Evolutionary conservation across 2,329 filamentous ascomycete genomes (phyloP).

Genomic region (Dactylellina drechsleri): DNA sequence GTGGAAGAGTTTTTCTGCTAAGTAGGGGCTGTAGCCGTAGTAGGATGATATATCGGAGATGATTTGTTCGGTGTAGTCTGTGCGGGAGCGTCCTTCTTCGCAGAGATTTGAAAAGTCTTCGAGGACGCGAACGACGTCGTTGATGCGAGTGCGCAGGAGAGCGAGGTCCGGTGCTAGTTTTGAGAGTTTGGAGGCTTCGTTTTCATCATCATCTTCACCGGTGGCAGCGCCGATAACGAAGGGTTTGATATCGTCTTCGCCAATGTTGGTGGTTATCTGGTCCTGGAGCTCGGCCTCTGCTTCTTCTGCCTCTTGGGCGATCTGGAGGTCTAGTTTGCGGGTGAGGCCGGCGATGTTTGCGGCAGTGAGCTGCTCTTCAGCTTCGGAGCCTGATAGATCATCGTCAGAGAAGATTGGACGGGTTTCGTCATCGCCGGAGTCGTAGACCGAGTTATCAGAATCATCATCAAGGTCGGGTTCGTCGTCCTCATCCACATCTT

Average conservation of each 20-base stretch:
- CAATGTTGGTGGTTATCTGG: constrained; percentile 84
- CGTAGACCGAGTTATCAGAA: constrained; percentile 70
- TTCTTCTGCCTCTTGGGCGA: constrained; percentile 80
- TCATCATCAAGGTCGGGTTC: constrained; percentile 63
- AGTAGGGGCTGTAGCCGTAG: constrained; percentile 92
- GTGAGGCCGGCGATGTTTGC: constrained; percentile 96
- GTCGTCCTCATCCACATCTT: constrained; percentile 65
- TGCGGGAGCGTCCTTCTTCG: constrained; percentile 81
- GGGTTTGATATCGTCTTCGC: constrained; percentile 71
- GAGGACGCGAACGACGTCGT: constrained; percentile 89
- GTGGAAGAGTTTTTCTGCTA: constrained; percentile 95
- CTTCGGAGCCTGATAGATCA: constrained; percentile 87
- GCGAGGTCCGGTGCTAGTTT: constrained; percentile 88
- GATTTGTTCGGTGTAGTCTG: constrained; percentile 87
- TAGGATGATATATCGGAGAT: constrained; percentile 93
- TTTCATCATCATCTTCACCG: constrained; percentile 71
- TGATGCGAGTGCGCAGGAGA: constrained; percentile 85
- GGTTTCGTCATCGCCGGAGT: constrained; percentile 73
- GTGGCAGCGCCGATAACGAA: constrained; percentile 72
- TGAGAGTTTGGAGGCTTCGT: constrained; percentile 67
- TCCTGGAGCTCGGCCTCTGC: constrained; percentile 88
- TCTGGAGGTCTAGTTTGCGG: constrained; percentile 80
- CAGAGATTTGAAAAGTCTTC: constrained; percentile 86
- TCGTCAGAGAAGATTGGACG: constrained; percentile 85
- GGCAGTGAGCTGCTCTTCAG: constrained; percentile 88